Evolutionary conservation across 331 rosid genomes (phyloP).

Genomic region (Spiraea crenata): DNA sequence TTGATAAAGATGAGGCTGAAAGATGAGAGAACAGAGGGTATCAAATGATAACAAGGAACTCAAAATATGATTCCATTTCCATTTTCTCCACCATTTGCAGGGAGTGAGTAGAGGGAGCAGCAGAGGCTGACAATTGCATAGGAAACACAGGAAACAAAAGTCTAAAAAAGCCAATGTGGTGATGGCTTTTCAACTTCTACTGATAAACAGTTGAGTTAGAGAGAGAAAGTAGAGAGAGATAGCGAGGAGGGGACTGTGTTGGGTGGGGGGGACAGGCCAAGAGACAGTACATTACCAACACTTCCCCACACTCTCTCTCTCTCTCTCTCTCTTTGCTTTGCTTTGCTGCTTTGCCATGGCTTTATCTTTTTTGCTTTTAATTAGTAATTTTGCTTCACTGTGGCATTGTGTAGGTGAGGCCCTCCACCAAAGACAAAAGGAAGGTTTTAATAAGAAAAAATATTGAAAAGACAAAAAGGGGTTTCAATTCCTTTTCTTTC

Average conservation of each 20-base stretch:
- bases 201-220: constrained; percentile 34
- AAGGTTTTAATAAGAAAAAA: constrained; percentile 7
- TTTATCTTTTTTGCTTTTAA: constrained; percentile 39
- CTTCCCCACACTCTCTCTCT: constrained; percentile 45
- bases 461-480: constrained; percentile 21
- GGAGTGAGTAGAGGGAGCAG: constrained; percentile 77
- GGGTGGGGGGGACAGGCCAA: constrained; percentile 88
- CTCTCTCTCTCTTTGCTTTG: constrained; percentile 18
- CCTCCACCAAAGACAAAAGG: constrained; percentile 69
- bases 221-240: constrained; percentile 22
- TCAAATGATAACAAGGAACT: constrained; percentile 80
- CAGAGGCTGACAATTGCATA: constrained; percentile 66
- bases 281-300: constrained; percentile 77
- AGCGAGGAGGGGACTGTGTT: constrained; percentile 35
- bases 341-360: constrained; percentile 39
- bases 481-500: background rate
- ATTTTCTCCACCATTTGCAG: constrained; percentile 74
- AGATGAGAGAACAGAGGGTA: constrained; percentile 12
- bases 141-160: constrained; percentile 68
- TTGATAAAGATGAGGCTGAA: constrained; percentile 26
- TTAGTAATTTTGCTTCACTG: constrained; percentile 46
- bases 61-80: constrained; percentile 61
- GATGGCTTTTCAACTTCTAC: constrained; percentile 62
- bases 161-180: constrained; percentile 56
- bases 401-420: constrained; percentile 34